phyloP scores from a whole-genome alignment of 441 rosid genomes.

The Theobroma grandiflorum region DNA sequence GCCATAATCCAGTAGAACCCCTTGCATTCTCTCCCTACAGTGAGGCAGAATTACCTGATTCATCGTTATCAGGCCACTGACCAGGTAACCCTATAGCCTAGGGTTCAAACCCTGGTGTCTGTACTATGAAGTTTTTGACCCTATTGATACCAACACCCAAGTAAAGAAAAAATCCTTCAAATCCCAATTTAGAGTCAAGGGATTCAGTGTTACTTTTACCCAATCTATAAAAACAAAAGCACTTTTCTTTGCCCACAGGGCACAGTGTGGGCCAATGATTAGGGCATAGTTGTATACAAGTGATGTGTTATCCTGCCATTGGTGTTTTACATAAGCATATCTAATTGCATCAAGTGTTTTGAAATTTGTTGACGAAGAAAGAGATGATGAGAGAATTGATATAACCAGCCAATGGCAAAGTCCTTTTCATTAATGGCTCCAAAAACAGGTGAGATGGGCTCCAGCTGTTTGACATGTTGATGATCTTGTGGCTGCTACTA shows the following conservation, averaged over 20 bases:
- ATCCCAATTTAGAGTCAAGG: not conserved
- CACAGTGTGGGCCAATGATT: not conserved
- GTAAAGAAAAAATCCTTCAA: not conserved
- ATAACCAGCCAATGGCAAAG: not conserved
- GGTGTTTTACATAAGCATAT: conserved; percentile 13
- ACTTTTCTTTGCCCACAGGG: too few relatives aligned
- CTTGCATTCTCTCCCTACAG: not conserved
- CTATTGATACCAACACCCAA: not conserved
- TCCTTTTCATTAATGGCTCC: conserved; percentile 29
- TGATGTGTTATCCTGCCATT: conserved; percentile 4
- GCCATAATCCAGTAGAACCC: not conserved
- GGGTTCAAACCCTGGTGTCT: not conserved
- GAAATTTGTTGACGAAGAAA: not conserved
- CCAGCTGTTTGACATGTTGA: conserved; percentile 48
- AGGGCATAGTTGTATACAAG: not conserved
- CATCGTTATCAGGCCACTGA: not conserved
- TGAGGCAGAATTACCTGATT: not conserved
- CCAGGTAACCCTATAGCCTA: not conserved
- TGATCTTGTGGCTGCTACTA: not conserved
- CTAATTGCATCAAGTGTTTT: not conserved
- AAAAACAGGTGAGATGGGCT: conserved; percentile 43
- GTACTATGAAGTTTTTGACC: not conserved
- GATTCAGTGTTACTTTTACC: not conserved
- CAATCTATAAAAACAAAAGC: not conserved
- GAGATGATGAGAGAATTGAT: not conserved